These are phyloP conservation scores for Collybia sordida DNA, from an alignment of 768 basidiomycete genomes.

Conservation along the genomic window DNA sequence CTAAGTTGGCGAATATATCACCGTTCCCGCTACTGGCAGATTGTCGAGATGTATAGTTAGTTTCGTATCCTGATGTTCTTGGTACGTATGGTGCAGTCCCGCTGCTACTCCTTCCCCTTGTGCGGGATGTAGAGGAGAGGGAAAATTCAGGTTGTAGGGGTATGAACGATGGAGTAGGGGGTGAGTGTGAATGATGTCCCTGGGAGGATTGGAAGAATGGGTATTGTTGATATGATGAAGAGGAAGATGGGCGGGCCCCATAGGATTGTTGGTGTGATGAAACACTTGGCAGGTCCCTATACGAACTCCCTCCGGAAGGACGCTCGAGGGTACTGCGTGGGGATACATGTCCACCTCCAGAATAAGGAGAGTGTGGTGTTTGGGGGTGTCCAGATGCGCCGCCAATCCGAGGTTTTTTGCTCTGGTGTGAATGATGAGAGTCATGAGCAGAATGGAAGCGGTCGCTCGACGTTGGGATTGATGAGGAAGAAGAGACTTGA, in stretches of 20 bases:
- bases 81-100: background rate
- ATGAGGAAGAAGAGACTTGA: background rate
- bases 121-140: background rate
- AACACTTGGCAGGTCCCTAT: too few relatives aligned
- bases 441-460: background rate
- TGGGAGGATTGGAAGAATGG: background rate
- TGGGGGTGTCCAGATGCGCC: too few relatives aligned
- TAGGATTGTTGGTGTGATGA: too few relatives aligned
- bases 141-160: background rate
- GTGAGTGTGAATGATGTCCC: background rate
- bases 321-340: too few relatives aligned
- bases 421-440: background rate
- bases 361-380: too few relatives aligned
- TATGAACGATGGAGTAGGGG: background rate
- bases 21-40: too few relatives aligned
- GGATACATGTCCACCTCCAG: too few relatives aligned
- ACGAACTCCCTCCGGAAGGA: too few relatives aligned
- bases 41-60: too few relatives aligned
- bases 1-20: too few relatives aligned
- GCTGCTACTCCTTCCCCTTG: background rate
- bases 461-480: constrained; percentile 3
- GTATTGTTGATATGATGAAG: background rate
- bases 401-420: background rate
- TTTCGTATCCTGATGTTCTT: background rate
- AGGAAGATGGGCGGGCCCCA: background rate